Conservation (phyloP, 2,329 filamentous ascomycete genomes). For the Sporothrix curviconia region DNA sequence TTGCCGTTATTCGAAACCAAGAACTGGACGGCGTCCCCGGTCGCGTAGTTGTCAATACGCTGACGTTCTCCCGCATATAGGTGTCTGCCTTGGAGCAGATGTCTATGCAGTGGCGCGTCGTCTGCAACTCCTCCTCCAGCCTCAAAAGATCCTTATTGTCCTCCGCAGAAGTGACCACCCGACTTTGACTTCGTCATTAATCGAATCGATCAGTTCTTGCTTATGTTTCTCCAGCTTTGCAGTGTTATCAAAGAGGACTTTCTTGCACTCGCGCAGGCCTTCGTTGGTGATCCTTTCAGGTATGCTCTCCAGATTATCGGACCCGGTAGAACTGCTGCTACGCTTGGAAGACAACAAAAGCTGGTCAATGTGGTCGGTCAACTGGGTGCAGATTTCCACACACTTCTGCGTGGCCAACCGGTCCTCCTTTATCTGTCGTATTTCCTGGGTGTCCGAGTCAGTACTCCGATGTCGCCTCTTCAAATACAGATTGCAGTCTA, state of each 20-base stretch:
- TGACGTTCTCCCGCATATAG: background rate
- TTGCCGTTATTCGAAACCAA: background rate
- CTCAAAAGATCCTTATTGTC: background rate
- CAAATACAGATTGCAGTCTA: background rate
- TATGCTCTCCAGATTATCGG: background rate
- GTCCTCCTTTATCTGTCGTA: slow-evolving; percentile 1
- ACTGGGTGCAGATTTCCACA: background rate
- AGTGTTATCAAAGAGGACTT: background rate
- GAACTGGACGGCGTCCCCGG: background rate
- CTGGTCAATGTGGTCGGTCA: background rate
- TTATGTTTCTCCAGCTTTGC: background rate
- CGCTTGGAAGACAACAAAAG: background rate
- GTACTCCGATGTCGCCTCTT: background rate
- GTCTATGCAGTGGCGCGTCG: background rate
- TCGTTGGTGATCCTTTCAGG: slow-evolving; percentile 2
- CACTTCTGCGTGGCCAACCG: background rate
- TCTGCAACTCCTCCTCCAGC: background rate
- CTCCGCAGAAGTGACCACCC: background rate
- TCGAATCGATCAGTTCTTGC: slow-evolving; percentile 1
- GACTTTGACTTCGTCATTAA: background rate
- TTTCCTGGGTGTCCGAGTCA: background rate
- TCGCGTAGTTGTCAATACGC: slow-evolving; percentile 5
- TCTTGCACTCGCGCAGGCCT: slow-evolving; percentile 1
- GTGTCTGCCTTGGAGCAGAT: slow-evolving; percentile 1
- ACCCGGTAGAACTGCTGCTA: background rate